These are phyloP conservation scores for Eleusine indica DNA, from an alignment of 176 grass and related monocot genomes.

Conservation along the genomic window DNA sequence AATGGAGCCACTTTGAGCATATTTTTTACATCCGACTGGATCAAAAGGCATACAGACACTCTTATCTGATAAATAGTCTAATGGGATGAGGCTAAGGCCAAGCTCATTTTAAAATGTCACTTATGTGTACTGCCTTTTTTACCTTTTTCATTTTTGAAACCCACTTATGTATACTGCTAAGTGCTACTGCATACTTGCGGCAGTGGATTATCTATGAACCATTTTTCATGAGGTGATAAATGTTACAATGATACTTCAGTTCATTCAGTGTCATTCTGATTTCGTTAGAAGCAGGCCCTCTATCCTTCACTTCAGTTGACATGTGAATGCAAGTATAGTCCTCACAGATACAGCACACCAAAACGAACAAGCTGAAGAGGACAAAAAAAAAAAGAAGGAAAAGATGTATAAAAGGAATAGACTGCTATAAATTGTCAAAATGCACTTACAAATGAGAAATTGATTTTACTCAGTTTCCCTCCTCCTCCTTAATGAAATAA, in stretches of 20 bases:
- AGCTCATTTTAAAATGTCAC: constrained; percentile 35
- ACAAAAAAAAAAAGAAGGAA: too few relatives aligned
- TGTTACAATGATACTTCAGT: constrained; percentile 21
- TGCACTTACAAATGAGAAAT: constrained; percentile 29
- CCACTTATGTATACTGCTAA: constrained; percentile 11
- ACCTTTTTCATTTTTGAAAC: neutral
- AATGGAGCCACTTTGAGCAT: constrained; percentile 16
- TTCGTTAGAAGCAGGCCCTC: constrained; percentile 21
- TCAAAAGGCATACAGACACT: constrained; percentile 23
- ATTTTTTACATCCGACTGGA: constrained; percentile 29
- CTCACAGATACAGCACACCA: constrained; percentile 10
- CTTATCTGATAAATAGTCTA: constrained; percentile 38
- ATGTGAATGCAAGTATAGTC: constrained; percentile 26
- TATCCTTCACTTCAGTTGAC: neutral
- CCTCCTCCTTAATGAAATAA: constrained; percentile 75
- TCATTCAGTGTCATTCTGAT: constrained; percentile 21
- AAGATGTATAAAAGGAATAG: neutral
- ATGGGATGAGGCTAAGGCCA: constrained; percentile 1
- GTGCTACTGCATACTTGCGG: constrained; percentile 30
- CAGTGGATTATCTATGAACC: constrained; percentile 12
- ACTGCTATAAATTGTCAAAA: neutral
- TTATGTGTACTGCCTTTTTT: constrained; percentile 14
- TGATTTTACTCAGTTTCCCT: constrained; percentile 46
- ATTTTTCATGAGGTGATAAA: constrained; percentile 28
- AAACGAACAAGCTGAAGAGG: constrained; percentile 32